These are phyloP conservation scores for Pleurotus ostreatus DNA, from an alignment of 768 basidiomycete genomes.

Conservation along the genomic window DNA sequence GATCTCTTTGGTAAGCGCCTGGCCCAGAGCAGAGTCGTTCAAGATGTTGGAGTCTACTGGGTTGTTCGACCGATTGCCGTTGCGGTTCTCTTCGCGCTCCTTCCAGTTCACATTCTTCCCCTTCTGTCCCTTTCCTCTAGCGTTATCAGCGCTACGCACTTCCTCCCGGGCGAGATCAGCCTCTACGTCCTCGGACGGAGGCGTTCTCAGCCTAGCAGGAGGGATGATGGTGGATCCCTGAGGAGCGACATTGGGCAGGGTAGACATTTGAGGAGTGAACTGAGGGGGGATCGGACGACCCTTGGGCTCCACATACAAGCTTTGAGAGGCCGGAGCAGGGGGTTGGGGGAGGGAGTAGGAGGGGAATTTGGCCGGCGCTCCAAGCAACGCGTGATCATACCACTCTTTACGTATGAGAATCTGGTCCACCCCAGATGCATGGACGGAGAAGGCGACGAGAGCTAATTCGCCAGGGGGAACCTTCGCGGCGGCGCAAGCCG, in stretches of 20 bases:
- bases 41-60: conserved; percentile 28
- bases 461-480: conserved; percentile 72
- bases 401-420: conserved; percentile 83
- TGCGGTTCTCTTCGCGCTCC: conserved; percentile 30
- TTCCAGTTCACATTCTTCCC: conserved; percentile 61
- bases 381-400: conserved; percentile 65
- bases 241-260: conserved; percentile 19
- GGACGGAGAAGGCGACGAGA: conserved; percentile 85
- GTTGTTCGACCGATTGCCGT: conserved; percentile 27
- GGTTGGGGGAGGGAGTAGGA: conserved; percentile 31
- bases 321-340: conserved; percentile 12
- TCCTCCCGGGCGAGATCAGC: conserved; percentile 62
- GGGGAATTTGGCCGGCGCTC: conserved; percentile 62
- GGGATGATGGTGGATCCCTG: conserved; percentile 18
- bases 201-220: conserved; percentile 54
- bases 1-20: conserved; percentile 70
- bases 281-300: conserved; percentile 22
- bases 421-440: conserved; percentile 85
- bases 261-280: conserved; percentile 20
- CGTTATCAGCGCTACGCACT: conserved; percentile 38
- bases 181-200: conserved; percentile 73
- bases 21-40: conserved; percentile 53
- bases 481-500: conserved; percentile 81
- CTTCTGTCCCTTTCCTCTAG: conserved; percentile 37
- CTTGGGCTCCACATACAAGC: conserved; percentile 17